These are phyloP conservation scores for Hypoxylon trugodes DNA, from an alignment of 495 filamentous ascomycete genomes.

Conservation along the genomic window DNA sequence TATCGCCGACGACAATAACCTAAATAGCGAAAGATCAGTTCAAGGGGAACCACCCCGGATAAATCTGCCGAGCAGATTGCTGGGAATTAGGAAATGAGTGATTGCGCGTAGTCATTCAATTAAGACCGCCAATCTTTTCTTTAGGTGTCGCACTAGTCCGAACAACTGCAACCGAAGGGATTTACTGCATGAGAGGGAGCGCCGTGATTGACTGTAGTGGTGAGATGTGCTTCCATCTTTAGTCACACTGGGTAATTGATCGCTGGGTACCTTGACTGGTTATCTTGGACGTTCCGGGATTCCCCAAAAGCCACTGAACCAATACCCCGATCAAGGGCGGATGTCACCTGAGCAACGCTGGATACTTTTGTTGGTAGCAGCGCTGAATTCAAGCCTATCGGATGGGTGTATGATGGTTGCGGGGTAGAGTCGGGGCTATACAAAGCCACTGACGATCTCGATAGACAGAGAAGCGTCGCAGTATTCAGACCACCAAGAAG, in stretches of 20 bases:
- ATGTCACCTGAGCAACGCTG: constrained; percentile 30
- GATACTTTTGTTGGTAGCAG: constrained; percentile 26
- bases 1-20: constrained; percentile 14
- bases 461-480: constrained; percentile 19
- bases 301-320: constrained; percentile 14
- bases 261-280: constrained; percentile 8
- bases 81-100: not conserved
- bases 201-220: constrained; percentile 26
- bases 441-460: constrained; percentile 24
- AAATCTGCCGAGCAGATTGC: constrained; percentile 21
- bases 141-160: constrained; percentile 14
- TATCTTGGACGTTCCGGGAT: constrained; percentile 5
- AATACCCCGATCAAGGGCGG: constrained; percentile 8
- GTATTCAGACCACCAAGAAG: constrained; percentile 13
- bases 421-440: constrained; percentile 25
- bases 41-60: constrained; percentile 19
- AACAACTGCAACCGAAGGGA: constrained; percentile 14
- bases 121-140: constrained; percentile 24
- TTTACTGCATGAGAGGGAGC: constrained; percentile 11
- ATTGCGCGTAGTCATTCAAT: constrained; percentile 14
- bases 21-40: constrained; percentile 4
- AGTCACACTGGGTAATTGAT: constrained; percentile 29
- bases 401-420: constrained; percentile 28
- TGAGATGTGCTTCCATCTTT: constrained; percentile 18
- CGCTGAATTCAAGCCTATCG: constrained; percentile 29